A percentile compares a stretch with the other conserved stretches of the same genome.
These are phyloP conservation scores for Boeremia exigua DNA, from an alignment of 2,329 filamentous ascomycete genomes.

Conservation along the genomic window DNA sequence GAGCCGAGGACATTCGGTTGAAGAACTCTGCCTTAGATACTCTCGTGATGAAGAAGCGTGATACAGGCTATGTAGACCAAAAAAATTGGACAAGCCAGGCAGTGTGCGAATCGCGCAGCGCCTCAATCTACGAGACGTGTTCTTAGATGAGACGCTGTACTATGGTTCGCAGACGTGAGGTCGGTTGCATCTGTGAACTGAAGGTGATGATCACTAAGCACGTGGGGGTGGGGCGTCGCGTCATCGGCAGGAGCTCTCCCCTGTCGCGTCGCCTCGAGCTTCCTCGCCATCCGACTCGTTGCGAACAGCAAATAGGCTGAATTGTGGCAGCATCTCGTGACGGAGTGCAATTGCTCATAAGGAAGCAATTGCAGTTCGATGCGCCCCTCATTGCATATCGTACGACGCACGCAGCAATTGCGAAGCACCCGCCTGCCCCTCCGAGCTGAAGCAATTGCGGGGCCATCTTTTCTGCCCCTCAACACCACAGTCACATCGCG, in stretches of 20 bases:
- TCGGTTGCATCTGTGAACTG: too few species aligned
- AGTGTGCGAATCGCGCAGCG: too few species aligned
- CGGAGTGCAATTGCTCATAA: slow-evolving; percentile 2
- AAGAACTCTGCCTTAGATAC: too few species aligned
- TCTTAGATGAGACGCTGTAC: too few species aligned
- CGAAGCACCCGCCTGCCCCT: slow-evolving; percentile 37
- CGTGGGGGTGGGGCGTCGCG: slow-evolving; percentile 11
- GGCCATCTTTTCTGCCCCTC: slow-evolving; percentile 6
- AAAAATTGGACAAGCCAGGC: too few species aligned
- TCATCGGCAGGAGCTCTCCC: slow-evolving; percentile 10
- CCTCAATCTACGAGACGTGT: too few species aligned
- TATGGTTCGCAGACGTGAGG: not conserved
- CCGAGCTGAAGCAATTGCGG: slow-evolving; percentile 20
- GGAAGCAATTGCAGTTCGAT: not conserved
- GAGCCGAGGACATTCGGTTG: too few species aligned
- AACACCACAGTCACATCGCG: slow-evolving; percentile 12
- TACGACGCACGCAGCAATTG: slow-evolving; percentile 24
- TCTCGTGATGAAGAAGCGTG: slow-evolving; percentile 55
- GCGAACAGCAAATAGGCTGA: slow-evolving; percentile 13
- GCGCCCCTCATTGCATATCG: slow-evolving; percentile 4
- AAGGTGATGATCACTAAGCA: not conserved
- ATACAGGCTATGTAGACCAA: too few species aligned
- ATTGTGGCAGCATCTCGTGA: not conserved
- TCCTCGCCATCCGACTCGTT: slow-evolving; percentile 7
- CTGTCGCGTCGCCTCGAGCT: slow-evolving; percentile 8